Base-by-base conservation (phyloP, 345 rosid species). In the Hibiscus tridactylites region DNA sequence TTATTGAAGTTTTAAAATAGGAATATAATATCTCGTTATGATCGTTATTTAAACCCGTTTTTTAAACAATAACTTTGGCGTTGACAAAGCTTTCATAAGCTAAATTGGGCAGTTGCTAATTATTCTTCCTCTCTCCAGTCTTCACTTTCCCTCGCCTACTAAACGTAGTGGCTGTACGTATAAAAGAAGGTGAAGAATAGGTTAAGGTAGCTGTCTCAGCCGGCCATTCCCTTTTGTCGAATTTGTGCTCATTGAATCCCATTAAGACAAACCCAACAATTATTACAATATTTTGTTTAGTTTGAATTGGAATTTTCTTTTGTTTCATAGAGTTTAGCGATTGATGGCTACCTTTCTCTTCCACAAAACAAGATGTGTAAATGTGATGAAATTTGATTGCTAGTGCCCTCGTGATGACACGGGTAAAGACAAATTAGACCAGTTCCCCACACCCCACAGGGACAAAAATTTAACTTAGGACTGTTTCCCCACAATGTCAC, bases 151-250 rank as follows among this genome's bases (percentile, higher is more conserved):
- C 28, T 42, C 49, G 39, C 28, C 31, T 54, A 66, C 47, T 70
- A 61, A 65, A 54, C 26, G 65, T 52, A 29, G 58, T 61, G 65
- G 57, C 68, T 53, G 57, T 50, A 35, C 5, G 12, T 19, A 72
- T 61, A 44, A 39, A 68, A 26, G 37, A 26, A 26, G 78, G 81
- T 74, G 52, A 75, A 67, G 84, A 77, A 70, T 81, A 85, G 83
- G 87, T 83, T 79, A 85, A 82, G 77, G 61, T 75, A 82, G 84
- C 81, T 77, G 92, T 78, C 87, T 74, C 57, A 66, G 90, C 92
- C 90, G 88, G 92, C 92, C 81, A 65, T 15, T 71, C n/a, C 21
- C 21, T 73, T 83, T 88, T 86, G 92, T 88, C 87, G 76, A 76
- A 76, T 75, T 73, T 71, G 81, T 24, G 64, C 76, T 29, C 31